These are phyloP conservation scores for Coemansia sp. DNA, from an alignment of 192 early-diverging fungal species.

Conservation along the genomic window DNA sequence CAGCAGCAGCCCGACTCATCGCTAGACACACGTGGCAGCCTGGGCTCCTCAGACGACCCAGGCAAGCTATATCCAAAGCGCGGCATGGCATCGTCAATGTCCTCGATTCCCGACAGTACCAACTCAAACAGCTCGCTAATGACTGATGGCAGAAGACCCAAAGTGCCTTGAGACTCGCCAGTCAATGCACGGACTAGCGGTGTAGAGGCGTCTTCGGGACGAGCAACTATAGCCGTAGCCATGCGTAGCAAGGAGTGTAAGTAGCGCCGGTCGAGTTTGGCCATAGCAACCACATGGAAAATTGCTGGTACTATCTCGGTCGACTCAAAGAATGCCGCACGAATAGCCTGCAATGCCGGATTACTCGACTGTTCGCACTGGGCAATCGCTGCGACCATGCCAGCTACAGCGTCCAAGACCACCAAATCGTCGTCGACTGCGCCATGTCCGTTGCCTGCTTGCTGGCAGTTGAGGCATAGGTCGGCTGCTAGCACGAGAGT, in stretches of 20 bases:
- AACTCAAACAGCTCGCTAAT: conserved; percentile 31
- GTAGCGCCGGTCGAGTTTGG: conserved; percentile 35
- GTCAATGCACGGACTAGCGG: conserved; percentile 9
- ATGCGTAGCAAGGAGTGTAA: conserved; percentile 26
- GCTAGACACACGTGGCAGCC: conserved; percentile 38
- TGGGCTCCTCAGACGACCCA: background rate
- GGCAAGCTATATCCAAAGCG: background rate
- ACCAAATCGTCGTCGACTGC: conserved; percentile 15
- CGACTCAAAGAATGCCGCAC: conserved; percentile 8
- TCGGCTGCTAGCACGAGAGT: conserved; percentile 37
- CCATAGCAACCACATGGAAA: conserved; percentile 21
- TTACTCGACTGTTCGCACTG: background rate
- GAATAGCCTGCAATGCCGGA: background rate
- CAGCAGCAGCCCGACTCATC: conserved; percentile 46
- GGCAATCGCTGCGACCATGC: conserved; percentile 17
- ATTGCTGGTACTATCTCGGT: conserved; percentile 22
- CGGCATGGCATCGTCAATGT: conserved; percentile 28
- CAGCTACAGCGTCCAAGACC: conserved; percentile 25
- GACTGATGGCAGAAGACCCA: background rate
- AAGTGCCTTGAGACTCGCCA: background rate
- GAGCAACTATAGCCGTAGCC: conserved; percentile 3
- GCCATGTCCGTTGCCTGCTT: background rate
- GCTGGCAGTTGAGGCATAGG: conserved; percentile 43
- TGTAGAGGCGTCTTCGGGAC: background rate
- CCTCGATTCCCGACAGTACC: conserved; percentile 40